phyloP scores from a whole-genome alignment of 768 basidiomycete genomes.

The Kwoniella dendrophila region DNA sequence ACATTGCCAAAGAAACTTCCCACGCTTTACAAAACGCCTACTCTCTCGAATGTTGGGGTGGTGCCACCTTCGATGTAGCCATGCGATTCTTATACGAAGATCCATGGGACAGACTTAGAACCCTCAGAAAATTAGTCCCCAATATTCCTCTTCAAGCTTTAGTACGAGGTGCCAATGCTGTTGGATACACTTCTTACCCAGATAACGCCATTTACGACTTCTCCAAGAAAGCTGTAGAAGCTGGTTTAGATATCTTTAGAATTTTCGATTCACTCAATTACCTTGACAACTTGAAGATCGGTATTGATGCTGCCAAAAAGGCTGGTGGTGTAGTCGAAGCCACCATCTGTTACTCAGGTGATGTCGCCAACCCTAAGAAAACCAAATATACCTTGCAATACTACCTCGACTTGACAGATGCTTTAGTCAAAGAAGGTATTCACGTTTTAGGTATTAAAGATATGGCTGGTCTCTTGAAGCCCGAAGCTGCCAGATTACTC shows the following conservation, averaged over 20 bases:
- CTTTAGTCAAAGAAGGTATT: conserved; percentile 91
- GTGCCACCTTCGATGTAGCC: conserved; percentile 97
- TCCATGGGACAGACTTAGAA: conserved; percentile 96
- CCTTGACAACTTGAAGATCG: conserved; percentile 96
- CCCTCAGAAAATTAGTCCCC: conserved; percentile 90
- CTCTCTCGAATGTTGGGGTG: conserved; percentile 98
- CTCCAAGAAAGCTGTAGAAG: conserved; percentile 99
- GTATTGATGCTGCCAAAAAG: conserved; percentile 99
- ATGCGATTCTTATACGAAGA: conserved; percentile 99
- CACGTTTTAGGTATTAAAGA: conserved; percentile 98
- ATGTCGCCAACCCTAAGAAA: conserved; percentile 90
- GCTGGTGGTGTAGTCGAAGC: conserved; percentile 98
- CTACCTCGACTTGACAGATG: conserved; percentile 91
- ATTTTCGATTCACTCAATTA: conserved; percentile 99
- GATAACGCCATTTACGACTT: conserved; percentile 99
- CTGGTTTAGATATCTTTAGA: conserved; percentile 98
- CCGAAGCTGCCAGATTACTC: conserved; percentile 84
- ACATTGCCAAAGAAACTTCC: conserved; percentile 97
- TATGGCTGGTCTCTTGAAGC: conserved; percentile 96
- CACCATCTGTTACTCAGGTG: conserved; percentile 97
- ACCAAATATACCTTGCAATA: conserved; percentile 97
- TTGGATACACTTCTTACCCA: conserved; percentile 97
- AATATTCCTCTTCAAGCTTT: conserved; percentile 98
- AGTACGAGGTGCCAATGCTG: conserved; percentile 97
- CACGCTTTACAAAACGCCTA: conserved; percentile 93